Evolutionary conservation across 331 rosid genomes (phyloP), one percentile per base, ranked within the genome.

Genomic region (Malus hybrid): DNA sequence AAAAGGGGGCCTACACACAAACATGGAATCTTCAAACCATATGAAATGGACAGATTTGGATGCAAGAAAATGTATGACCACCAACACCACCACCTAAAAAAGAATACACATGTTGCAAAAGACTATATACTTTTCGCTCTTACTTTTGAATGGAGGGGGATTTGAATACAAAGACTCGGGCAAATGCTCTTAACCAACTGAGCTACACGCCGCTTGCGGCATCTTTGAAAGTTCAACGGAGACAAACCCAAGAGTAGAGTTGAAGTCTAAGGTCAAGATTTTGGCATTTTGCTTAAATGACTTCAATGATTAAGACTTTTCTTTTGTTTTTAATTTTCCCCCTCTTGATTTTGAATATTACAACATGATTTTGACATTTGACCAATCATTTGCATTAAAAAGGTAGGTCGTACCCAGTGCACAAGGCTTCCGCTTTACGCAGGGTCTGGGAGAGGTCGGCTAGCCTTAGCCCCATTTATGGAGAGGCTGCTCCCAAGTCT

Each of bases 1-100:
- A 76, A n/a, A 62, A 6, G 83, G 76, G 88, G 89, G 68, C 93
- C 96, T 81, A 86, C 91, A 75, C 57, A 13, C 67, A 83, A 78
- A 87, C 76, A 75, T 71, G 88, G 70, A 85, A 70, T 77, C 81
- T 83, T 85, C 78, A 86, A 29, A 89, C 74, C 81, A 62, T 20
- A 12, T 14, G 32, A 62, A 12, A 88, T 70, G 91, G 91, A 74
- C 87, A 90, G 42, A 31, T 69, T 80, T 73, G 77, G 82, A 80
- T 55, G 83, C 3, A 2, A 50, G 56, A 73, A 68, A 57, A 69
- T 76, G 48, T 7, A 13, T 7, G 59, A 24, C 54, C 68, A 28
- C 73, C 22, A 28, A 36, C 7, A 76, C 39, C 18, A 76, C 16
- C 15, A 24, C 28, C 56, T 61, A 9, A 4, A 67, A 54, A 56